Percentiles rank a stretch among this genome's conserved stretches.
Evolutionary conservation across 2,329 filamentous ascomycete genomes (phyloP).

Genomic region (Trichoderma harzianum): DNA sequence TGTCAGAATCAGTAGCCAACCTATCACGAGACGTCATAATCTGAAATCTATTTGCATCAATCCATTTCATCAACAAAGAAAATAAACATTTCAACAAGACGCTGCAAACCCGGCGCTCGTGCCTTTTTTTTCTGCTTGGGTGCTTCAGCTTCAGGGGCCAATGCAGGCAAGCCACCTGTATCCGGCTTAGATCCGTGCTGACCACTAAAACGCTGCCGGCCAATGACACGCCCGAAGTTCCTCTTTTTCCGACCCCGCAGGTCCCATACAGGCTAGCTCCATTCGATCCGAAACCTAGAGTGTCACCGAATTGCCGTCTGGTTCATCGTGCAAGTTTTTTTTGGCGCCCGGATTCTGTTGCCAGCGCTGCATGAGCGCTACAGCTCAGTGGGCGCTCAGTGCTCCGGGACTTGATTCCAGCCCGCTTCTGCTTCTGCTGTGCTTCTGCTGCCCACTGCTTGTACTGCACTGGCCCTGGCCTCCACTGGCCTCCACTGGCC

Average conservation of each 20-base stretch:
- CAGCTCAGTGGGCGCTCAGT: conserved; percentile 1
- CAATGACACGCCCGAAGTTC: background rate
- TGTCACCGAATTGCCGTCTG: conserved; percentile 9
- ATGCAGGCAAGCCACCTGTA: background rate
- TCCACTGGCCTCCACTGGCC: background rate
- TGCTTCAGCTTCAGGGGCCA: background rate
- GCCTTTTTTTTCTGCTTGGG: background rate
- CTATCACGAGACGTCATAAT: background rate
- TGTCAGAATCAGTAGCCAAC: background rate
- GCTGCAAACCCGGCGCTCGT: background rate
- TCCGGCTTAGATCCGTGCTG: conserved; percentile 7
- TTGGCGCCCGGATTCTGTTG: conserved; percentile 8
- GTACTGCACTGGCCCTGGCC: background rate
- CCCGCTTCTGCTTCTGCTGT: background rate
- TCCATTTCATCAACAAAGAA: background rate
- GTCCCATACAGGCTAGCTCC: background rate
- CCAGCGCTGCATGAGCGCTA: conserved; percentile 8
- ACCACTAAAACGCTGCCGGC: background rate
- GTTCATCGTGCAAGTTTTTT: conserved; percentile 4
- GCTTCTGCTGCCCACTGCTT: too few relatives aligned
- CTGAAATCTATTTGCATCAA: background rate
- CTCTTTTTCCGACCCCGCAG: conserved; percentile 9
- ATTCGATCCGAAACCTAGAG: conserved; percentile 8
- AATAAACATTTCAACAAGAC: background rate
- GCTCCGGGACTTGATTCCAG: background rate